Evolutionary conservation across 805 yeast species (phyloP), one percentile per base, ranked within the genome.

Genomic region (Saturnispora besseyi): DNA sequence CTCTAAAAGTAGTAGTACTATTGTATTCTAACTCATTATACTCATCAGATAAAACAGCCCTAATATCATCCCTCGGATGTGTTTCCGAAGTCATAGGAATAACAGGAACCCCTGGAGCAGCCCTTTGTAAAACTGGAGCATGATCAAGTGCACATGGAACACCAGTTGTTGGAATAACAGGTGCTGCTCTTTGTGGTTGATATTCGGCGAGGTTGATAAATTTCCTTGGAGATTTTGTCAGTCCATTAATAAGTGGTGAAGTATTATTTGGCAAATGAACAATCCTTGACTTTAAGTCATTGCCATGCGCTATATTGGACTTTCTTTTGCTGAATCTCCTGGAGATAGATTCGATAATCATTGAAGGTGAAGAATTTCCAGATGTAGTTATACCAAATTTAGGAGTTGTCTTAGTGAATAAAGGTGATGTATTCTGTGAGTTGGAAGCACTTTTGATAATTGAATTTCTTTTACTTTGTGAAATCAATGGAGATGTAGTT

Each of bases 281-380:
- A 48, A 60, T 60, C 5, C 49, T 49, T 18, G 60, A 59, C 40
- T 59, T 52, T 7, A 33, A 15, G 24, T 45, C 50, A 21, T 44
- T 24, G 2, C 51, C 46, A 33, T 34, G 28, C 4, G 50, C 30
- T 22, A 33, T 37, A n/a, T 45, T 54, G 13, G 46, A 51, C 29
- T 44, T 45, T 21, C 41, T 53, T 21, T 50, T 52, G 30, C 55
- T 53, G 46, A 64, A 63, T 32, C 60, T 56, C 12, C 65, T 57
- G 5, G 67, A 62, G 26, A 64, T 50, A 10, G 57, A 53, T 40
- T 64, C 63, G 21, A 64, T 53, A 15, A 64, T 45, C 31, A 65
- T 60, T 9, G 62, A 53, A 11, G 66, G 60, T 5, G 64, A 56
- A 1, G 66, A 62, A 21, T 41, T 49, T 31, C 49, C 48, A 12